Conservation (phyloP, 2,329 filamentous ascomycete genomes). For the Biscogniauxia mediterranea region DNA sequence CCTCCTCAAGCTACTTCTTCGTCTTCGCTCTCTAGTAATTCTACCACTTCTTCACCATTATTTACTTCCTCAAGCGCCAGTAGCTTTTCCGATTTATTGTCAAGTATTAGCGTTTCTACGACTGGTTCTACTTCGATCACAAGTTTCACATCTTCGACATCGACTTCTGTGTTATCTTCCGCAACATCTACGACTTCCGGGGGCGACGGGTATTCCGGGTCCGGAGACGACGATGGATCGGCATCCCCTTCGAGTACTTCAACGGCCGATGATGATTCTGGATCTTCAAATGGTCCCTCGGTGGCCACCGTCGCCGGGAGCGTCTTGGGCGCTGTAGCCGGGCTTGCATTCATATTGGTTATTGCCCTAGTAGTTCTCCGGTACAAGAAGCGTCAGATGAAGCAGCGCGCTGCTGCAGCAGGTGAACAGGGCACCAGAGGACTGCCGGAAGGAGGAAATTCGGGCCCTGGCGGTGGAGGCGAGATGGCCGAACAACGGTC, state of each 20-base stretch:
- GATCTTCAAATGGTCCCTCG: conserved; percentile 24
- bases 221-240: conserved; percentile 22
- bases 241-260: conserved; percentile 26
- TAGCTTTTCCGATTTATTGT: conserved; percentile 17
- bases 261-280: conserved; percentile 18
- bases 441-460: conserved; percentile 30
- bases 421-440: conserved; percentile 34
- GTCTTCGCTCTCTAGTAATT: conserved; percentile 15
- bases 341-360: conserved; percentile 54
- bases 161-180: conserved; percentile 12
- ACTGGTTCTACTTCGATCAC: background rate
- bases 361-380: conserved; percentile 52
- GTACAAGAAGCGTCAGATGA: conserved; percentile 52
- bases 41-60: conserved; percentile 23
- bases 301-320: conserved; percentile 49
- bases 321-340: conserved; percentile 58
- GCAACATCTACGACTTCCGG: conserved; percentile 13
- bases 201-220: conserved; percentile 17
- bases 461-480: conserved; percentile 26
- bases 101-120: conserved; percentile 2
- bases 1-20: conserved; percentile 19
- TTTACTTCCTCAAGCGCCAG: conserved; percentile 21
- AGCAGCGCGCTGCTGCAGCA: conserved; percentile 42
- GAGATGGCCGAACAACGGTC: conserved; percentile 48
- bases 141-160: background rate